A percentile compares a stretch with the other conserved stretches of the same genome.
Conservation (phyloP, 2,329 filamentous ascomycete genomes). For the Eurotiales sp. region DNA sequence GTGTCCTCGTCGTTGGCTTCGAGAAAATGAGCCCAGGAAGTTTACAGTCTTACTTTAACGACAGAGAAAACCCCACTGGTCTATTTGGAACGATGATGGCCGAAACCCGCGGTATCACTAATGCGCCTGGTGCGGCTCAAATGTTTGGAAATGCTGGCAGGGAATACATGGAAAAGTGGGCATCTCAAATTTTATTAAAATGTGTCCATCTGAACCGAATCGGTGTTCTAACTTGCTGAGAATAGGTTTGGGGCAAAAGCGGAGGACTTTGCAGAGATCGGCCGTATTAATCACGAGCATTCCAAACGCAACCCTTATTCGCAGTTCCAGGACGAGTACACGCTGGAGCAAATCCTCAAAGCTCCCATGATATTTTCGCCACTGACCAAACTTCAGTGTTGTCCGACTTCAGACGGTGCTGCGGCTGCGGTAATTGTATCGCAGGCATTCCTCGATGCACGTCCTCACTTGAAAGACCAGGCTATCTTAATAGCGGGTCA, state of each 20-base stretch:
- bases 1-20: slow-evolving; percentile 87
- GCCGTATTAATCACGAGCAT: slow-evolving; percentile 87
- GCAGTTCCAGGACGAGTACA: slow-evolving; percentile 94
- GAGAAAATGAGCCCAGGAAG: slow-evolving; percentile 98
- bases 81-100: slow-evolving; percentile 75
- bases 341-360: slow-evolving; percentile 73
- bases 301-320: slow-evolving; percentile 91
- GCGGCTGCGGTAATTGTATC: slow-evolving; percentile 87
- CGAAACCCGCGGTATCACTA: slow-evolving; percentile 73
- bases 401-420: slow-evolving; percentile 88
- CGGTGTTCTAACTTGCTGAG: not conserved
- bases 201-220: not conserved
- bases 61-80: slow-evolving; percentile 74
- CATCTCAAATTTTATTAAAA: no score
- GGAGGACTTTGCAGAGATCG: slow-evolving; percentile 93
- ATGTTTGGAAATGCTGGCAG: slow-evolving; percentile 92
- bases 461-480: slow-evolving; percentile 74
- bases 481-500: slow-evolving; percentile 90
- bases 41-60: slow-evolving; percentile 77
- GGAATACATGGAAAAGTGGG: slow-evolving; percentile 91
- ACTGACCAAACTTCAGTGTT: slow-evolving; percentile 97
- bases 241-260: slow-evolving; percentile 71
- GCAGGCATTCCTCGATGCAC: slow-evolving; percentile 78
- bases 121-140: slow-evolving; percentile 82
- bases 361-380: slow-evolving; percentile 77